These are phyloP conservation scores for Backusella parvicylindrica DNA, from an alignment of 192 early-diverging fungal genomes.

Conservation along the genomic window DNA sequence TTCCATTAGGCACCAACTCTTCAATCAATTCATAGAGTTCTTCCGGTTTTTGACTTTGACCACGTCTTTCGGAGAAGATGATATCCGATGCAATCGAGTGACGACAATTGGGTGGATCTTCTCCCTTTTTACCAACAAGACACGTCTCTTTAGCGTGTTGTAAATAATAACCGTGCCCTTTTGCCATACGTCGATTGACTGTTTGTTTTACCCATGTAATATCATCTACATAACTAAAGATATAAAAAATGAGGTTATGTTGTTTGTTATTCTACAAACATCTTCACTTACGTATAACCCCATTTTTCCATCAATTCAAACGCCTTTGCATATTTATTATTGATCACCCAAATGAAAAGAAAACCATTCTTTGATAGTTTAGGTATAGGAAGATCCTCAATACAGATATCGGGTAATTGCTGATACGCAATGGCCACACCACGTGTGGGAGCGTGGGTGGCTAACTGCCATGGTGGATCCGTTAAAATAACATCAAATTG, in stretches of 20 bases:
- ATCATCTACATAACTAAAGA: slow-evolving; percentile 79
- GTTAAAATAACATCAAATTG: slow-evolving; percentile 94
- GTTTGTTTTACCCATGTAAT: slow-evolving; percentile 98
- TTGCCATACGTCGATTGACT: slow-evolving; percentile 94
- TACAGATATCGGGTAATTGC: slow-evolving; percentile 91
- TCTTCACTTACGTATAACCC: slow-evolving; percentile 88
- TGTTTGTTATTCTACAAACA: too few relatives aligned
- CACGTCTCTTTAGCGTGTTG: slow-evolving; percentile 98
- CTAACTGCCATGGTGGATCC: slow-evolving; percentile 98
- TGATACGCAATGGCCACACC: slow-evolving; percentile 94
- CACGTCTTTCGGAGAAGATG: slow-evolving; percentile 90
- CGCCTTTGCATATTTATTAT: slow-evolving; percentile 95
- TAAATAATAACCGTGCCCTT: slow-evolving; percentile 95
- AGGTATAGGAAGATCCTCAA: slow-evolving; percentile 86
- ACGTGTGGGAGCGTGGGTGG: slow-evolving; percentile 88
- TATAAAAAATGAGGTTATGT: background rate
- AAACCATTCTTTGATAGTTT: slow-evolving; percentile 86
- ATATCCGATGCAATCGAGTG: slow-evolving; percentile 82
- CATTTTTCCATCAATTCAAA: slow-evolving; percentile 94
- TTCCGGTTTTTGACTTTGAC: slow-evolving; percentile 96
- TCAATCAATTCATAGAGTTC: slow-evolving; percentile 95
- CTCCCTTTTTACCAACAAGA: slow-evolving; percentile 88
- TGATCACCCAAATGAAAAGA: slow-evolving; percentile 98
- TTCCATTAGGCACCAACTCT: slow-evolving; percentile 86
- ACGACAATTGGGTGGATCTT: slow-evolving; percentile 67